Evolutionary conservation across 306 rosid genomes (phyloP).

Genomic region (Luffa aegyptiaca): DNA sequence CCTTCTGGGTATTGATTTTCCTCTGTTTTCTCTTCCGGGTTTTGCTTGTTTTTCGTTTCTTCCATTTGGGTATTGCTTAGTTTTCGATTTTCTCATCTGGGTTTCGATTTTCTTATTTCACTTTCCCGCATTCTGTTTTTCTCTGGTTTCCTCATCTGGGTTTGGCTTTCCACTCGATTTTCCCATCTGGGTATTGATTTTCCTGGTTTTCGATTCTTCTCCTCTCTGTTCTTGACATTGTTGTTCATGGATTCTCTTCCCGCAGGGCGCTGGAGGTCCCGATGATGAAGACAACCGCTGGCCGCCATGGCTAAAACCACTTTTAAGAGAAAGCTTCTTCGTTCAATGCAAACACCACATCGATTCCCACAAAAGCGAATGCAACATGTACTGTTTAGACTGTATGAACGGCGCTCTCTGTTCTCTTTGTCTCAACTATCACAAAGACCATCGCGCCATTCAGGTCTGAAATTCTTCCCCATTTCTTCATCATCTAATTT

Average conservation of each 20-base stretch:
- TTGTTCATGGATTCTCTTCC: slow-evolving; percentile 5
- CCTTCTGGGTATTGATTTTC: background rate
- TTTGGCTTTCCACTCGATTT: background rate
- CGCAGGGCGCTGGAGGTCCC: slow-evolving; percentile 89
- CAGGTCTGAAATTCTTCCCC: slow-evolving; percentile 35
- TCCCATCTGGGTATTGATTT: background rate
- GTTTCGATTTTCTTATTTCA: background rate
- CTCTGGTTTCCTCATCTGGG: background rate
- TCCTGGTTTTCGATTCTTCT: background rate
- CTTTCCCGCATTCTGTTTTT: background rate
- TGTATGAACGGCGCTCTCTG: slow-evolving; percentile 89
- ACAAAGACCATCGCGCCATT: slow-evolving; percentile 79
- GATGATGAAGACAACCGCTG: slow-evolving; percentile 83
- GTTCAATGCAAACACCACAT: slow-evolving; percentile 87
- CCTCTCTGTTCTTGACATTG: background rate
- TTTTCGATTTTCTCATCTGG: background rate
- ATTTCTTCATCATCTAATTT: background rate
- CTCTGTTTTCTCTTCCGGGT: background rate
- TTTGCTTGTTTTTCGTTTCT: background rate
- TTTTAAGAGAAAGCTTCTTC: slow-evolving; percentile 70
- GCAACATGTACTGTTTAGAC: slow-evolving; percentile 95
- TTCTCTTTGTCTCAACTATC: slow-evolving; percentile 70
- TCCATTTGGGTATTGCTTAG: background rate
- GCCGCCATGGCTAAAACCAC: slow-evolving; percentile 99
- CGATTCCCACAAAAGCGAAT: slow-evolving; percentile 92